These are phyloP conservation scores for Mortierella sp. DNA, from an alignment of 371 early-diverging fungal species.

Conservation along the genomic window DNA sequence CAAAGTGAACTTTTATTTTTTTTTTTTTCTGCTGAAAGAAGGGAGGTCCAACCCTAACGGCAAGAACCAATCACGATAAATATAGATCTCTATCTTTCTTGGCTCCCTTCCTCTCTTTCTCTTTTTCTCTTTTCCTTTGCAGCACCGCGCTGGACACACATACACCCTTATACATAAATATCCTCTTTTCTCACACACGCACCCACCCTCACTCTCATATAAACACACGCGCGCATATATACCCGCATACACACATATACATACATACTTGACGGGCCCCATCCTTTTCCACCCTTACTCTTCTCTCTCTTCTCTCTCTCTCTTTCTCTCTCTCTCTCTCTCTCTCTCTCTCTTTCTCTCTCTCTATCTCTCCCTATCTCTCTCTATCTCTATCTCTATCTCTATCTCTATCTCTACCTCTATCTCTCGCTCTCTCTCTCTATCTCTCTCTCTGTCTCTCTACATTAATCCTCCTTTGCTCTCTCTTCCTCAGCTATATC, in stretches of 20 bases:
- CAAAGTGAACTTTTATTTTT: slow-evolving; percentile 7
- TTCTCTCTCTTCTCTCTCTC: not conserved
- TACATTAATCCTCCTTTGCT: not conserved
- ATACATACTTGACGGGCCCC: not conserved
- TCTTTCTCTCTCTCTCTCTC: too few relatives aligned
- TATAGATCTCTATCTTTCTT: slow-evolving; percentile 1
- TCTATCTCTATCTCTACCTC: too few relatives aligned
- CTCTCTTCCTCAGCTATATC: not conserved
- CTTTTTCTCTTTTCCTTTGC: not conserved
- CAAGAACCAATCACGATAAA: slow-evolving; percentile 6
- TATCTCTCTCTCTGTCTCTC: not conserved
- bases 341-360: not conserved
- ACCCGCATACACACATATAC: not conserved
- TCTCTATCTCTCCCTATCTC: not conserved
- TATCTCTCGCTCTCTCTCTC: not conserved
- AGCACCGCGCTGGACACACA: not conserved
- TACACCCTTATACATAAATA: not conserved
- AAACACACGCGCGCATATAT: not conserved
- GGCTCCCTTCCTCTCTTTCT: not conserved
- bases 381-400: not conserved
- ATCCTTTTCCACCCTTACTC: not conserved
- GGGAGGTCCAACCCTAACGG: not conserved
- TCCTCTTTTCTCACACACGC: not conserved
- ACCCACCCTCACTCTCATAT: not conserved
- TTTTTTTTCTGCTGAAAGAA: not conserved